Evolutionary conservation across 2,329 filamentous ascomycete genomes (phyloP).

Genomic region (Didymella glomerata): DNA sequence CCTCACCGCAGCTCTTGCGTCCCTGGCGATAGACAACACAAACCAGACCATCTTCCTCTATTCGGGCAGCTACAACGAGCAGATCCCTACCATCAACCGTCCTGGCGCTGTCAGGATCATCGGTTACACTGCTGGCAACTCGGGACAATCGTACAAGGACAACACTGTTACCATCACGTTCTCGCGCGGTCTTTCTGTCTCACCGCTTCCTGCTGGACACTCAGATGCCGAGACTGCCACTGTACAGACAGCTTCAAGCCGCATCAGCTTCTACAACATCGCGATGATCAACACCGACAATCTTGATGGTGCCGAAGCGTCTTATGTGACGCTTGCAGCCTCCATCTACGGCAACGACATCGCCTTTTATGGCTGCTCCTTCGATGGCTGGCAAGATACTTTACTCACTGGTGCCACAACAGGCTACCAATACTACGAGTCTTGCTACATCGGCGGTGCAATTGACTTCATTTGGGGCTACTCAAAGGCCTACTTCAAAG

Average conservation of each 20-base stretch:
- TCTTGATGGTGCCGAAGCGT: slow-evolving; percentile 53
- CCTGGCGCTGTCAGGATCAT: slow-evolving; percentile 62
- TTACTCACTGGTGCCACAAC: slow-evolving; percentile 42
- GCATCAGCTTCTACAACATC: slow-evolving; percentile 68
- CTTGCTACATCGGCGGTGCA: slow-evolving; percentile 64
- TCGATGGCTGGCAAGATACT: slow-evolving; percentile 66
- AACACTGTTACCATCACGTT: slow-evolving; percentile 65
- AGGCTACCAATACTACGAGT: slow-evolving; percentile 64
- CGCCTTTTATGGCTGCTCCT: slow-evolving; percentile 64
- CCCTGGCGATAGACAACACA: slow-evolving; percentile 47
- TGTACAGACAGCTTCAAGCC: slow-evolving; percentile 54
- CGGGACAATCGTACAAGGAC: slow-evolving; percentile 53
- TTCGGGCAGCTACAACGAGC: slow-evolving; percentile 65
- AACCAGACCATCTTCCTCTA: slow-evolving; percentile 68
- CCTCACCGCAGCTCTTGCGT: slow-evolving; percentile 49
- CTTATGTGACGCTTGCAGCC: slow-evolving; percentile 60
- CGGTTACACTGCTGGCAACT: slow-evolving; percentile 63
- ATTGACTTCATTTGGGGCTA: slow-evolving; percentile 67
- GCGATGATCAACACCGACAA: slow-evolving; percentile 54
- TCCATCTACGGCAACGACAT: slow-evolving; percentile 60
- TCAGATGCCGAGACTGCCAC: slow-evolving; percentile 62
- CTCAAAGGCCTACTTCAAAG: slow-evolving; percentile 60
- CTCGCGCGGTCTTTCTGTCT: slow-evolving; percentile 51
- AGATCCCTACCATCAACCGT: slow-evolving; percentile 61
- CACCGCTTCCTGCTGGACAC: slow-evolving; percentile 43